These are phyloP conservation scores for Cercospora beticola DNA, from an alignment of 2,329 filamentous ascomycete genomes.

Conservation along the genomic window DNA sequence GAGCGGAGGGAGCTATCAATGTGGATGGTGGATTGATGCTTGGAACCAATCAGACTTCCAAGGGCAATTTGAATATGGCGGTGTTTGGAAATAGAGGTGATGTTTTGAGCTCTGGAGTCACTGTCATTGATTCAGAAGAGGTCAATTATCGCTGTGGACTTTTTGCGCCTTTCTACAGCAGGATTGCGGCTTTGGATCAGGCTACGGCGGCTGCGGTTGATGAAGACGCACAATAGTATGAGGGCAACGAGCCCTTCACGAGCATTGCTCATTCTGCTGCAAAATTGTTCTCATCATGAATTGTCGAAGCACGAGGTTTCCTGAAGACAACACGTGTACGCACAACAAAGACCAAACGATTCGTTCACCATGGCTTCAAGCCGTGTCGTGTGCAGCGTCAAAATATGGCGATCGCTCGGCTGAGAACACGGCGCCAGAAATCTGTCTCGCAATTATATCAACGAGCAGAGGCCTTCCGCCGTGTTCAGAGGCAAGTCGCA, in stretches of 20 bases:
- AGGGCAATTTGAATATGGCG: neutral
- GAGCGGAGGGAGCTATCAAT: neutral
- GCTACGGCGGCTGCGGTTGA: neutral
- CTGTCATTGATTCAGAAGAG: neutral
- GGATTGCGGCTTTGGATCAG: neutral
- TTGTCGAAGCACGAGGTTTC: no score
- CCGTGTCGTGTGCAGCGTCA: no score
- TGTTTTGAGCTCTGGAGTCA: neutral
- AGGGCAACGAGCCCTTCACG: no score
- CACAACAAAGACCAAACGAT: no score
- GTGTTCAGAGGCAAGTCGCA: no score
- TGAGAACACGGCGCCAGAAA: no score
- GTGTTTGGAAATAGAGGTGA: neutral
- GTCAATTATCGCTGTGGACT: neutral
- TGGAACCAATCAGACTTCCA: neutral
- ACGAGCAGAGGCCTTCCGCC: no score
- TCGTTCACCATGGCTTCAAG: no score
- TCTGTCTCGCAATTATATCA: no score
- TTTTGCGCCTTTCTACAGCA: neutral
- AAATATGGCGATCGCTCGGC: no score
- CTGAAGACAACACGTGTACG: no score
- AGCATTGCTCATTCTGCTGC: neutral
- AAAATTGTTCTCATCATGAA: neutral
- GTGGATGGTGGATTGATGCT: neutral
- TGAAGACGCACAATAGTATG: neutral